Conservation (phyloP, 495 filamentous ascomycete genomes). For the Terfezia boudieri region DNA sequence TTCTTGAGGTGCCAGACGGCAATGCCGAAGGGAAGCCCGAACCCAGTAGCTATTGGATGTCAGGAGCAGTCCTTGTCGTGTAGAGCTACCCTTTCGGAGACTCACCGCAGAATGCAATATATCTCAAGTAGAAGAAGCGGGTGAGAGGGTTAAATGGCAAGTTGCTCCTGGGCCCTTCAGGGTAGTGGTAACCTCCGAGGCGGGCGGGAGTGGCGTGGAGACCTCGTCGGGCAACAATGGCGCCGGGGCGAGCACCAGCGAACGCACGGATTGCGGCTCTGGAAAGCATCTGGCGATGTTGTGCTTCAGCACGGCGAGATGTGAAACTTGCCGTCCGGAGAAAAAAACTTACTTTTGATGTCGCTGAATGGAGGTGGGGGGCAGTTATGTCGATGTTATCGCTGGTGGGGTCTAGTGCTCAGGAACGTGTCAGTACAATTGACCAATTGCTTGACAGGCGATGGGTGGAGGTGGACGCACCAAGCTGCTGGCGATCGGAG, state of each 20-base stretch:
- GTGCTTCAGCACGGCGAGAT: conserved; percentile 2
- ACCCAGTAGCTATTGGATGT: conserved; percentile 37
- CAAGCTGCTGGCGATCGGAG: too few species aligned
- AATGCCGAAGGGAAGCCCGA: conserved; percentile 61
- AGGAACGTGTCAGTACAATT: too few species aligned
- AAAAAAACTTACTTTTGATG: neutral
- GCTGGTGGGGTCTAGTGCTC: too few species aligned
- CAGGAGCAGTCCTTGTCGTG: neutral
- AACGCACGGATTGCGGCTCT: conserved; percentile 47
- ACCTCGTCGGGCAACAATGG: conserved; percentile 63
- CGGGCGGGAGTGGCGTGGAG: conserved; percentile 80
- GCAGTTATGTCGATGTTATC: too few species aligned
- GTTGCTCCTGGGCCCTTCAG: conserved; percentile 84
- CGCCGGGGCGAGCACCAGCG: conserved; percentile 33
- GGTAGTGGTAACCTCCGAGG: conserved; percentile 86
- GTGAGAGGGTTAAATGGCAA: conserved; percentile 90
- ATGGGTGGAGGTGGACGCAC: too few species aligned
- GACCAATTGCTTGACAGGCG: too few species aligned
- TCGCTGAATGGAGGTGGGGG: too few species aligned
- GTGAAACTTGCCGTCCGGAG: neutral
- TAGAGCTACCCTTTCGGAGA: conserved; percentile 3
- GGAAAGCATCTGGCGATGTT: conserved; percentile 52
- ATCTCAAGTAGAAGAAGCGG: conserved; percentile 58
- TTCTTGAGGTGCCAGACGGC: conserved; percentile 27
- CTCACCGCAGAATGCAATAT: conserved; percentile 59